Evolutionary conservation across 176 grass and related monocot genomes (phyloP).

Genomic region (Alopecurus myosuroides): DNA sequence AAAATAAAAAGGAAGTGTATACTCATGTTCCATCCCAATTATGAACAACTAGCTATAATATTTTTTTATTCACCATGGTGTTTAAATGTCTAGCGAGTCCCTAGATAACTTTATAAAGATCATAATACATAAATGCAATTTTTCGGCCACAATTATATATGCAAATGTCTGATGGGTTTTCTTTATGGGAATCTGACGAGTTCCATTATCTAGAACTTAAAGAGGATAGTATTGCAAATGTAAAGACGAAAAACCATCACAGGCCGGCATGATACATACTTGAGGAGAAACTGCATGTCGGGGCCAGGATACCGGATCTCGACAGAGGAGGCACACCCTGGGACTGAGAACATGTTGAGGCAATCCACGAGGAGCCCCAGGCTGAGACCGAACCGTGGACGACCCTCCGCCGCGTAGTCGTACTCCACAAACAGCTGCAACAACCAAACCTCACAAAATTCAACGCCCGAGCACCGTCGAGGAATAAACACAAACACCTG

Average conservation of each 20-base stretch:
- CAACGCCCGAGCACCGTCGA: background rate
- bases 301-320: conserved; percentile 86
- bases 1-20: no score
- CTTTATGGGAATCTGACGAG: no score
- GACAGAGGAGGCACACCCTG: conserved; percentile 48
- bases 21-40: background rate
- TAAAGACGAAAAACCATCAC: background rate
- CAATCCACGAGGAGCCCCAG: conserved; percentile 78
- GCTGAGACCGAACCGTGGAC: conserved; percentile 71
- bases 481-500: conserved; percentile 27
- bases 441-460: background rate
- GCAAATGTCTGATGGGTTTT: background rate
- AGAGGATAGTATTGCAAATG: background rate
- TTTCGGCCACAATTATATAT: background rate
- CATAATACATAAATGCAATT: background rate
- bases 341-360: conserved; percentile 67
- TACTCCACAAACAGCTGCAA: conserved; percentile 78
- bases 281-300: conserved; percentile 91
- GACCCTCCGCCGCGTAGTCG: conserved; percentile 55
- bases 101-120: background rate
- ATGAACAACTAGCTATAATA: background rate
- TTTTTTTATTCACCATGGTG: background rate
- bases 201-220: background rate
- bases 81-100: background rate
- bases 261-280: conserved; percentile 27